Evolutionary conservation across 2,329 filamentous ascomycete species (phyloP).

Genomic region (Exophiala oligosperma): DNA sequence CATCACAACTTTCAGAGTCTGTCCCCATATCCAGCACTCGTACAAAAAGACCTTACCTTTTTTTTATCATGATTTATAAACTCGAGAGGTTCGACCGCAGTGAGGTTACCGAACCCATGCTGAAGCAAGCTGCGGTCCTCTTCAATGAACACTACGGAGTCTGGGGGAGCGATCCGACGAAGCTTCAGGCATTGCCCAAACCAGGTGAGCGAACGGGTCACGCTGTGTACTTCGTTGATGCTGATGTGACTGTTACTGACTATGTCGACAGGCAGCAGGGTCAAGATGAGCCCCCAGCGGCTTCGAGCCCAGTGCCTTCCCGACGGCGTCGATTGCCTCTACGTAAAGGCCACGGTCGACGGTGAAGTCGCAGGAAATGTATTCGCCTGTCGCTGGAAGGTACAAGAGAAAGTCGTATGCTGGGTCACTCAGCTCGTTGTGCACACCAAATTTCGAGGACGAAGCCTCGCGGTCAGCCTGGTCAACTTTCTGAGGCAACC

Average conservation of each 20-base stretch:
- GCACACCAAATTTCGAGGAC: slow-evolving; percentile 36
- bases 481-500: not conserved
- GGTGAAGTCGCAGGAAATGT: slow-evolving; percentile 37
- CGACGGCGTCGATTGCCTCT: slow-evolving; percentile 32
- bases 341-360: slow-evolving; percentile 37
- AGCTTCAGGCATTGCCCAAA: not conserved
- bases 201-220: not conserved
- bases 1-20: too few species aligned
- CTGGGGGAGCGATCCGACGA: slow-evolving; percentile 28
- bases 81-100: slow-evolving; percentile 31
- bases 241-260: not conserved
- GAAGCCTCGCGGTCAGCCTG: slow-evolving; percentile 35
- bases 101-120: slow-evolving; percentile 39
- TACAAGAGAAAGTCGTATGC: slow-evolving; percentile 35
- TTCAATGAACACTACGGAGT: slow-evolving; percentile 39
- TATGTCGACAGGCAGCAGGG: slow-evolving; percentile 26
- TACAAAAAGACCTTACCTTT: too few species aligned
- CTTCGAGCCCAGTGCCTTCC: slow-evolving; percentile 36
- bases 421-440: slow-evolving; percentile 47
- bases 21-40: too few species aligned
- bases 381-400: slow-evolving; percentile 39
- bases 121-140: slow-evolving; percentile 36
- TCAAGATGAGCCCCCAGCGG: slow-evolving; percentile 29
- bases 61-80: too few species aligned
- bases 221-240: not conserved